Percentiles rank a stretch among this genome's conserved stretches.
Conservation (phyloP, 768 basidiomycete species). For the Amanita rimosa region DNA sequence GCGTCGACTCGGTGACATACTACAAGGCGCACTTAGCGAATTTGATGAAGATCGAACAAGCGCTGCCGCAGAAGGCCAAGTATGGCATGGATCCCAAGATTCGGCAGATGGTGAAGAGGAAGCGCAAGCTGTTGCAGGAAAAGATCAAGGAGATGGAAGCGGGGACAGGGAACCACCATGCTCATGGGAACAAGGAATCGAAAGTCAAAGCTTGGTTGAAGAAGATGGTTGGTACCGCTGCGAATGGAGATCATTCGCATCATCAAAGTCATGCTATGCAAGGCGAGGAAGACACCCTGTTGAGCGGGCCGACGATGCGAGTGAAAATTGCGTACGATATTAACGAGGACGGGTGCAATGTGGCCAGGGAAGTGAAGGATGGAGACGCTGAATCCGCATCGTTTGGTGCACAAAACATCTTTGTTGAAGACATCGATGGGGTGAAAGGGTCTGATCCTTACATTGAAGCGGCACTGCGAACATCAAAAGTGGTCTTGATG, state of each 20-base stretch:
- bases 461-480: conserved; percentile 30
- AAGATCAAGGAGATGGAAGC: conserved; percentile 19
- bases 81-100: conserved; percentile 23
- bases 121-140: conserved; percentile 27
- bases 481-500: conserved; percentile 36
- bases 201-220: conserved; percentile 55
- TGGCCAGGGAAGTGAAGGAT: conserved; percentile 26
- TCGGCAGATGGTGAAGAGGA: conserved; percentile 28
- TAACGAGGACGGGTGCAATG: conserved; percentile 26
- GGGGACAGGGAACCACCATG: conserved; percentile 16
- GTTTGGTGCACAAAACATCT: neutral
- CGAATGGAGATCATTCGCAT: neutral
- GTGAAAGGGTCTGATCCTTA: conserved; percentile 22
- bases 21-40: conserved; percentile 19
- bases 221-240: conserved; percentile 30
- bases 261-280: neutral
- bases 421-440: conserved; percentile 10
- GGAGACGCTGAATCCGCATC: conserved; percentile 4
- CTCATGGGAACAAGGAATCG: conserved; percentile 21
- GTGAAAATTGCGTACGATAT: conserved; percentile 27
- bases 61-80: conserved; percentile 15
- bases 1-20: conserved; percentile 19
- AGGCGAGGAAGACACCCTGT: neutral
- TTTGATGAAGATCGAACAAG: conserved; percentile 18
- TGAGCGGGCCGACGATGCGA: neutral